These are phyloP conservation scores for Craterostigma plantagineum DNA, from an alignment of 257 asterid species.

Conservation along the genomic window DNA sequence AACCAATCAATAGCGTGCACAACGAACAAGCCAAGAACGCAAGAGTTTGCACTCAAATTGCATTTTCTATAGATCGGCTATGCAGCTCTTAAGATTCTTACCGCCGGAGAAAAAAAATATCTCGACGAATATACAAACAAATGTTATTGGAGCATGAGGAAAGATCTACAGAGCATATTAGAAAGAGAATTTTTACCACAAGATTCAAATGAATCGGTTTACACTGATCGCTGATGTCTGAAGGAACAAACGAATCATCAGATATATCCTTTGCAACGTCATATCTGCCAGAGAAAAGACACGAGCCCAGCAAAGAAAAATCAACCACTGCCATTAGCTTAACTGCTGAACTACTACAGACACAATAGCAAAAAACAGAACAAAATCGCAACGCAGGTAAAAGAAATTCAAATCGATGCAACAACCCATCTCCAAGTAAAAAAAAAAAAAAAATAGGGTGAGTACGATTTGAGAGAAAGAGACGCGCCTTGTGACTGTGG, in stretches of 20 bases:
- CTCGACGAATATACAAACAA: not conserved
- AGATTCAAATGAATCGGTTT: conserved; percentile 77
- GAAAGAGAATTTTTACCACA: conserved; percentile 45
- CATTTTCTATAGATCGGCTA: no score
- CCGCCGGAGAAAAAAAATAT: not conserved
- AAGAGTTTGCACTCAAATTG: no score
- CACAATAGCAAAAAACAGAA: not conserved
- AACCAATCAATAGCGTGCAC: not conserved
- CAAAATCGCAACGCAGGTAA: no score
- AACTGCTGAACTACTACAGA: not conserved
- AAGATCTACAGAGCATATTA: not conserved
- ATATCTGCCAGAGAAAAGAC: conserved; percentile 33
- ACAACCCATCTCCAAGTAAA: no score
- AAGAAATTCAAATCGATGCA: no score
- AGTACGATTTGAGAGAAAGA: no score
- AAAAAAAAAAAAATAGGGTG: no score
- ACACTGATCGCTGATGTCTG: conserved; percentile 51
- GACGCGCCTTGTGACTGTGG: not conserved
- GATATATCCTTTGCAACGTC: conserved; percentile 35
- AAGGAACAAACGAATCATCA: conserved; percentile 27
- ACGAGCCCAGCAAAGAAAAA: conserved; percentile 1
- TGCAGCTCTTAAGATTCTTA: no score
- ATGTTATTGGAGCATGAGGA: not conserved
- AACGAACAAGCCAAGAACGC: no score
- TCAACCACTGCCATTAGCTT: not conserved